Conservation (phyloP, 108 stramenopile genomes). For the Fistulifera pelliculosa region DNA sequence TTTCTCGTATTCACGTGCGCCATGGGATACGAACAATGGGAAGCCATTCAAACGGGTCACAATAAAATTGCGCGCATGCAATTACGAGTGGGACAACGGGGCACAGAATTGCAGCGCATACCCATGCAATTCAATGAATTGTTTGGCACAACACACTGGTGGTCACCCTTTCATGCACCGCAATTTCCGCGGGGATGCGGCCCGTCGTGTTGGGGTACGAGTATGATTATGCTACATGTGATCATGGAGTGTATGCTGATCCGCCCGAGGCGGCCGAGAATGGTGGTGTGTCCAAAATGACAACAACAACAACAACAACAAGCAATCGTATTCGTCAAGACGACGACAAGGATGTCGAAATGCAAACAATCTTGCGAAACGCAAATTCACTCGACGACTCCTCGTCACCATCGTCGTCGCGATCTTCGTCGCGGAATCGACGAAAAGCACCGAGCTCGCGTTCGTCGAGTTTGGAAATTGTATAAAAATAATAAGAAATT, state of each 20-base stretch:
- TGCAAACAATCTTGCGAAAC: background rate
- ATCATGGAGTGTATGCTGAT: too few relatives aligned
- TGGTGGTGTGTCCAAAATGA: constrained; percentile 21
- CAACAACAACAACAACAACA: background rate
- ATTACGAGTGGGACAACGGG: constrained; percentile 62
- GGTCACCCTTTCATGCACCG: constrained; percentile 70
- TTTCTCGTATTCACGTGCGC: constrained; percentile 93
- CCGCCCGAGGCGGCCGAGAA: too few relatives aligned
- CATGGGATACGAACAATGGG: constrained; percentile 91
- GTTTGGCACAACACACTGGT: constrained; percentile 76
- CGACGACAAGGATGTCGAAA: background rate
- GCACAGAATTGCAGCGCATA: constrained; percentile 50
- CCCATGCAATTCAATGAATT: constrained; percentile 88
- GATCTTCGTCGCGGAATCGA: too few relatives aligned
- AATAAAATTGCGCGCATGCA: constrained; percentile 92
- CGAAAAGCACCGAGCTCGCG: too few relatives aligned
- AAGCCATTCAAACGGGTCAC: constrained; percentile 77
- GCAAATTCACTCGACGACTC: too few relatives aligned
- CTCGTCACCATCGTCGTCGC: constrained; percentile 9
- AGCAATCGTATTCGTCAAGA: background rate
- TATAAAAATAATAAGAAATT: too few relatives aligned
- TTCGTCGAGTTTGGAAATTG: too few relatives aligned
- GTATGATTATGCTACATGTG: constrained; percentile 47
- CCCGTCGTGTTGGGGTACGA: constrained; percentile 76
- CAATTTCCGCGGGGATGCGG: constrained; percentile 55